A percentile compares a stretch with the other conserved stretches of the same genome.
Evolutionary conservation across 257 asterid species (phyloP).

Genomic region (Pogostemon cablin): DNA sequence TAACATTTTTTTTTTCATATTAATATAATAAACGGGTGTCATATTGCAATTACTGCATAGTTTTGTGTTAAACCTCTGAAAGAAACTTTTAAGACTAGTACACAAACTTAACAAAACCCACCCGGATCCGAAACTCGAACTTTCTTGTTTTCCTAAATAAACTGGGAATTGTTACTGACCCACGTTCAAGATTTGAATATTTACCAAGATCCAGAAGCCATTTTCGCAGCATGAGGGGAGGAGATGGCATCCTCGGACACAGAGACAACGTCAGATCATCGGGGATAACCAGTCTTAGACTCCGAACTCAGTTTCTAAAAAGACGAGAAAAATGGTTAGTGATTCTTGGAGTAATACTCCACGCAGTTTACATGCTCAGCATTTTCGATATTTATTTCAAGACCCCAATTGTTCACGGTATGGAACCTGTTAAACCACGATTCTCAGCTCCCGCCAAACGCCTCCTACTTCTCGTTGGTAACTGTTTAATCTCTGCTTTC

Average conservation of each 20-base stretch:
- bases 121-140: slow-evolving; percentile 27
- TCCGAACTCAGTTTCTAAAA: slow-evolving; percentile 54
- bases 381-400: slow-evolving; percentile 96
- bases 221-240: slow-evolving; percentile 49
- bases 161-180: slow-evolving; percentile 5
- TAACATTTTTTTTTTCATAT: too few relatives aligned
- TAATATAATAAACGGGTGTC: too few relatives aligned
- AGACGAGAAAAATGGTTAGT: slow-evolving; percentile 86
- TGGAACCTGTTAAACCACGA: slow-evolving; percentile 85
- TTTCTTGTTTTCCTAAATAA: background rate
- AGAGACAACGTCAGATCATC: slow-evolving; percentile 43
- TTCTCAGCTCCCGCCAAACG: slow-evolving; percentile 86
- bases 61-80: too few relatives aligned
- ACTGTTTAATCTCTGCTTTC: background rate
- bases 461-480: slow-evolving; percentile 86
- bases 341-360: slow-evolving; percentile 80
- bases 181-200: slow-evolving; percentile 16
- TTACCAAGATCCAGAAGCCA: slow-evolving; percentile 36
- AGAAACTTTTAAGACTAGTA: too few relatives aligned
- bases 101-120: slow-evolving; percentile 17
- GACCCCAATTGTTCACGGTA: slow-evolving; percentile 94
- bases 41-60: too few relatives aligned
- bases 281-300: slow-evolving; percentile 35
- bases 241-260: slow-evolving; percentile 66
- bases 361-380: slow-evolving; percentile 97